phyloP scores from a whole-genome alignment of 2,329 filamentous ascomycete genomes.

The Alternaria triticina region DNA sequence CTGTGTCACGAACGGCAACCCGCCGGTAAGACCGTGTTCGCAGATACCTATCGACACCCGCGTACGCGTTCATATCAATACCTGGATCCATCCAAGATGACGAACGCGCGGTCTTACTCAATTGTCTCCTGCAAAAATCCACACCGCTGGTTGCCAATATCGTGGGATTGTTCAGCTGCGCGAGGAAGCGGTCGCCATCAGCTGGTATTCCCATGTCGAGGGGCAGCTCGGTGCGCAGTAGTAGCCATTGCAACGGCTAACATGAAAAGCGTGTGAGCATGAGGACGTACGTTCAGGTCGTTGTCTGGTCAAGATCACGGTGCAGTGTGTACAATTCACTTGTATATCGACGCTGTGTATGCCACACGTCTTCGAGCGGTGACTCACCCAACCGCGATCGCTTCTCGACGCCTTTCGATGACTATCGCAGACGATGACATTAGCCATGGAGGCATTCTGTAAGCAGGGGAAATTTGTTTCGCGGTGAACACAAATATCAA shows the following conservation, averaged over 20 bases:
- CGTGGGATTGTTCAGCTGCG: slow-evolving; percentile 21
- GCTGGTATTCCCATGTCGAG: slow-evolving; percentile 36
- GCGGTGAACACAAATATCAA: neutral
- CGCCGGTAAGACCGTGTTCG: neutral
- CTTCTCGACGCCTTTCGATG: neutral
- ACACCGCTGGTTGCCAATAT: slow-evolving; percentile 31
- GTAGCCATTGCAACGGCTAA: neutral
- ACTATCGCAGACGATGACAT: slow-evolving; percentile 9
- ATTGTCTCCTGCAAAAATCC: slow-evolving; percentile 56
- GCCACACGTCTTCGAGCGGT: neutral
- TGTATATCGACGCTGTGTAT: neutral
- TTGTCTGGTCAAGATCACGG: neutral
- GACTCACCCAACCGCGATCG: neutral
- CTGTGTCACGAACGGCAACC: neutral
- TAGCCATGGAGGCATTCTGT: slow-evolving; percentile 28
- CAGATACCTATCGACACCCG: slow-evolving; percentile 21
- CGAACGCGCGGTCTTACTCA: slow-evolving; percentile 50
- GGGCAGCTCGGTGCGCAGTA: slow-evolving; percentile 11
- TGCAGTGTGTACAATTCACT: neutral
- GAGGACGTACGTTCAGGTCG: neutral
- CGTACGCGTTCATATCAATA: slow-evolving; percentile 32
- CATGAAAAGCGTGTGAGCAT: neutral
- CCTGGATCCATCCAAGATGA: slow-evolving; percentile 53
- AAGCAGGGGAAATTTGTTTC: slow-evolving; percentile 16
- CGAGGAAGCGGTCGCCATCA: slow-evolving; percentile 26